Conservation (phyloP, 2,329 filamentous ascomycete genomes). For the Penicillium sp. region DNA sequence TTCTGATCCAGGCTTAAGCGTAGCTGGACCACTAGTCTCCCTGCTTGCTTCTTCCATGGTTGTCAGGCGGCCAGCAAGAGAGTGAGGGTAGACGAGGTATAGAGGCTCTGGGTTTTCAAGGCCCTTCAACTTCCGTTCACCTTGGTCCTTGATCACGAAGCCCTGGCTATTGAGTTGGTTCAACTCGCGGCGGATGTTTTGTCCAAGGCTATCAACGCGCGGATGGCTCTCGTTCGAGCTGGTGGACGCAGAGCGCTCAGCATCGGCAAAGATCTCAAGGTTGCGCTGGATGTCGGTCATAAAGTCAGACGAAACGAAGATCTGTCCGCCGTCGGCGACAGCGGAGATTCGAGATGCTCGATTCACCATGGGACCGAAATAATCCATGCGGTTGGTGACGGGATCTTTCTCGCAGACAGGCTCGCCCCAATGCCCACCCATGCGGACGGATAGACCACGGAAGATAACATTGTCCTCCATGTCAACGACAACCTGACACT, state of each 20-base stretch:
- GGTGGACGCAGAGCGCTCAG: slow-evolving; percentile 66
- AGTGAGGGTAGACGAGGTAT: slow-evolving; percentile 91
- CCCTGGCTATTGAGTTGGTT: slow-evolving; percentile 84
- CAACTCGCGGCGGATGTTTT: slow-evolving; percentile 81
- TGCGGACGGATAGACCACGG: slow-evolving; percentile 88
- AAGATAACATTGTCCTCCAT: slow-evolving; percentile 87
- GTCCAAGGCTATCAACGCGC: slow-evolving; percentile 67
- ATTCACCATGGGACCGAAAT: slow-evolving; percentile 99
- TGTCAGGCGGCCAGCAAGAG: slow-evolving; percentile 68
- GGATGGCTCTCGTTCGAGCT: slow-evolving; percentile 72
- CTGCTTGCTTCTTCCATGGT: slow-evolving; percentile 46
- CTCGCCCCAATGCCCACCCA: slow-evolving; percentile 95
- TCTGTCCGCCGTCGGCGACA: slow-evolving; percentile 93
- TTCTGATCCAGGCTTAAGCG: slow-evolving; percentile 61
- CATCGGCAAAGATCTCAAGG: slow-evolving; percentile 83
- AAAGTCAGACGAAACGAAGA: slow-evolving; percentile 94
- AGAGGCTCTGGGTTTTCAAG: slow-evolving; percentile 96
- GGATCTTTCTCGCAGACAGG: slow-evolving; percentile 95
- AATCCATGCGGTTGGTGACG: slow-evolving; percentile 97
- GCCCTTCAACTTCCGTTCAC: slow-evolving; percentile 91
- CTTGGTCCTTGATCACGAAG: slow-evolving; percentile 95
- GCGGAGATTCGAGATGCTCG: slow-evolving; percentile 90
- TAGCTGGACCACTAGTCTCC: slow-evolving; percentile 47
- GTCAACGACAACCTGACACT: slow-evolving; percentile 79
- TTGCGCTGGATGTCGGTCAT: slow-evolving; percentile 93